Percentiles rank a stretch among this genome's conserved stretches.
phyloP scores from a whole-genome alignment of 2,329 filamentous ascomycete species.

The Thermoascus crustaceus region DNA sequence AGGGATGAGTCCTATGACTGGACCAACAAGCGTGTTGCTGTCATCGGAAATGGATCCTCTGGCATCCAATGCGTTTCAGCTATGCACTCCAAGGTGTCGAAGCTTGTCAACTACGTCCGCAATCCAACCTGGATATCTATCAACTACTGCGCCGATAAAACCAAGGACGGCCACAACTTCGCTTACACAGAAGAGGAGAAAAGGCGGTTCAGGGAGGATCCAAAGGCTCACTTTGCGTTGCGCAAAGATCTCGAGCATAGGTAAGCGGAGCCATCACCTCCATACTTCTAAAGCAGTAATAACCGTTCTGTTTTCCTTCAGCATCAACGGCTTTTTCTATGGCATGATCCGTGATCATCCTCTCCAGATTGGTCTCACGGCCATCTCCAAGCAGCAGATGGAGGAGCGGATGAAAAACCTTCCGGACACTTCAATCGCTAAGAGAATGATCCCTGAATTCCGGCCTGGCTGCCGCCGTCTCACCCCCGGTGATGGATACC shows the following conservation, averaged over 20 bases:
- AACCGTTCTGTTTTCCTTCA: no score
- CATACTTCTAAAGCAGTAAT: no score
- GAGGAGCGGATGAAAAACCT: slow-evolving; percentile 11
- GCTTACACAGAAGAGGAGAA: slow-evolving; percentile 18
- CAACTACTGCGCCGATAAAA: slow-evolving; percentile 15
- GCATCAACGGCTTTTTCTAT: slow-evolving; percentile 9
- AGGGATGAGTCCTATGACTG: slow-evolving; percentile 17
- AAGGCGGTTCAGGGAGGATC: slow-evolving; percentile 11
- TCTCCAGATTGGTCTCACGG: not conserved
- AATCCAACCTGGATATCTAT: slow-evolving; percentile 20
- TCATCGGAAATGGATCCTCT: slow-evolving; percentile 28
- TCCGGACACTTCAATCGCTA: slow-evolving; percentile 8
- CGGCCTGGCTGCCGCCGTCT: slow-evolving; percentile 20
- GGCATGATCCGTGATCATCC: slow-evolving; percentile 11
- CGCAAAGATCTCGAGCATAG: slow-evolving; percentile 16
- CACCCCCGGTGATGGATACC: slow-evolving; percentile 21
- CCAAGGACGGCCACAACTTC: slow-evolving; percentile 17
- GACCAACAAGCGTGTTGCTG: slow-evolving; percentile 19
- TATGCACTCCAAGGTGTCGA: slow-evolving; percentile 11
- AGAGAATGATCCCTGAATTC: slow-evolving; percentile 18
- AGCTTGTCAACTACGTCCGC: slow-evolving; percentile 22
- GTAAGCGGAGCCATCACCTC: no score
- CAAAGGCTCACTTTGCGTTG: slow-evolving; percentile 11
- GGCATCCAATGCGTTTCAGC: slow-evolving; percentile 21
- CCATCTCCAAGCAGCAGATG: slow-evolving; percentile 10